These are phyloP conservation scores for Phytopythium oedochilum DNA, from an alignment of 352 stramenopile species.

Conservation along the genomic window DNA sequence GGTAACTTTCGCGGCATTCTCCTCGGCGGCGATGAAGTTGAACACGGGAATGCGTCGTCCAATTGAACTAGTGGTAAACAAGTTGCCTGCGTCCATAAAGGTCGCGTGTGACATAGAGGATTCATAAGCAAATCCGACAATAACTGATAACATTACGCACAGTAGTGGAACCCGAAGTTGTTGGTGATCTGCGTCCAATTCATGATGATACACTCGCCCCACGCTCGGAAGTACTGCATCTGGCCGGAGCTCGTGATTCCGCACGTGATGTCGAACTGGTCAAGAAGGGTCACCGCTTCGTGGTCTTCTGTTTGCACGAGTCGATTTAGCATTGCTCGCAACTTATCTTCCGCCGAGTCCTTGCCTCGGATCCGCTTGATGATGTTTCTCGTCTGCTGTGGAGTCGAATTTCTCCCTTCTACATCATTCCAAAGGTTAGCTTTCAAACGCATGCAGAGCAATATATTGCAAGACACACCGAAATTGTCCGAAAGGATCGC, in stretches of 20 bases:
- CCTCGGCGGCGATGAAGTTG: constrained; percentile 13
- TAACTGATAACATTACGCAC: too few species aligned
- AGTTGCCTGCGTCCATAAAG: constrained; percentile 13
- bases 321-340: too few species aligned
- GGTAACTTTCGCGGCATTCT: constrained; percentile 12
- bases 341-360: too few species aligned
- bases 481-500: too few species aligned
- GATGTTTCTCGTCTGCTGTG: too few species aligned
- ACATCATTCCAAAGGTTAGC: too few species aligned
- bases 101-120: too few species aligned
- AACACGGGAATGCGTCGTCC: constrained; percentile 13
- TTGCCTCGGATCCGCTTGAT: too few species aligned
- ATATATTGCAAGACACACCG: too few species aligned
- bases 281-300: not conserved
- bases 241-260: not conserved
- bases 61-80: constrained; percentile 12
- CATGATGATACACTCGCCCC: constrained; percentile 14
- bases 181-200: constrained; percentile 20
- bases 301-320: not conserved
- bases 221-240: constrained; percentile 14
- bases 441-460: too few species aligned
- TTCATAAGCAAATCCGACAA: too few species aligned
- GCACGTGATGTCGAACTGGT: not conserved
- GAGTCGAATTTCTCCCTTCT: too few species aligned
- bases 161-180: constrained; percentile 14